These are phyloP conservation scores for Talaromyces stipitatus DNA, from an alignment of 495 filamentous ascomycete genomes.

Conservation along the genomic window DNA sequence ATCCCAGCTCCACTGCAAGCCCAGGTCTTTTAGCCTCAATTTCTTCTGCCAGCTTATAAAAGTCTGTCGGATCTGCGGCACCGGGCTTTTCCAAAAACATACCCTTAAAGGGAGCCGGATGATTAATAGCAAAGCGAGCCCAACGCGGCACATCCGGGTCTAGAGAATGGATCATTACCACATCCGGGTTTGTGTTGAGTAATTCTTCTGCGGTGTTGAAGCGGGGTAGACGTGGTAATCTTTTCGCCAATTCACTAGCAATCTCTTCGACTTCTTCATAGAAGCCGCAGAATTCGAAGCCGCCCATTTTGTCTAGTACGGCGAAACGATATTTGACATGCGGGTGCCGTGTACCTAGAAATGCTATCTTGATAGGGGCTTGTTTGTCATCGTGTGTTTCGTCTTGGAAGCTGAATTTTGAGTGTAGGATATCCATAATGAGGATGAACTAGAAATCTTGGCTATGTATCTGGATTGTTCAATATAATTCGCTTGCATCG, in stretches of 20 bases:
- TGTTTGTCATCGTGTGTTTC: constrained; percentile 3
- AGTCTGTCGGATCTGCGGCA: neutral
- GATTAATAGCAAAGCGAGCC: constrained; percentile 12
- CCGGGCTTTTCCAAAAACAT: constrained; percentile 8
- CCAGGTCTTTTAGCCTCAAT: constrained; percentile 2
- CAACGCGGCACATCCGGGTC: constrained; percentile 13
- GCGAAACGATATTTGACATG: constrained; percentile 14
- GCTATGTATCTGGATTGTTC: neutral
- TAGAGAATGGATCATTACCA: constrained; percentile 13
- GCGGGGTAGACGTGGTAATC: constrained; percentile 10
- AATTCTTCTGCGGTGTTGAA: constrained; percentile 5
- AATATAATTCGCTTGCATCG: neutral
- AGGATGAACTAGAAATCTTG: neutral
- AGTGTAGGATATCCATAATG: constrained; percentile 10
- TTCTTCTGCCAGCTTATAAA: constrained; percentile 1
- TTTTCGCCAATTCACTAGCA: constrained; percentile 4
- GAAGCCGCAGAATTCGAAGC: constrained; percentile 12
- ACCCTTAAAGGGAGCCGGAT: constrained; percentile 9
- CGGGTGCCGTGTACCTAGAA: constrained; percentile 10
- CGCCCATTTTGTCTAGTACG: constrained; percentile 11
- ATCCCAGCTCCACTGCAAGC: constrained; percentile 9
- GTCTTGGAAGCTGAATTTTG: constrained; percentile 9
- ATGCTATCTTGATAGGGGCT: constrained; percentile 10
- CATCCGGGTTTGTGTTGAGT: constrained; percentile 11
- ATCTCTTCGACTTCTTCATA: constrained; percentile 10